Evolutionary conservation across 495 filamentous ascomycete species (phyloP), one percentile per base, ranked within the genome.

Genomic region (Penicillium lividum): DNA sequence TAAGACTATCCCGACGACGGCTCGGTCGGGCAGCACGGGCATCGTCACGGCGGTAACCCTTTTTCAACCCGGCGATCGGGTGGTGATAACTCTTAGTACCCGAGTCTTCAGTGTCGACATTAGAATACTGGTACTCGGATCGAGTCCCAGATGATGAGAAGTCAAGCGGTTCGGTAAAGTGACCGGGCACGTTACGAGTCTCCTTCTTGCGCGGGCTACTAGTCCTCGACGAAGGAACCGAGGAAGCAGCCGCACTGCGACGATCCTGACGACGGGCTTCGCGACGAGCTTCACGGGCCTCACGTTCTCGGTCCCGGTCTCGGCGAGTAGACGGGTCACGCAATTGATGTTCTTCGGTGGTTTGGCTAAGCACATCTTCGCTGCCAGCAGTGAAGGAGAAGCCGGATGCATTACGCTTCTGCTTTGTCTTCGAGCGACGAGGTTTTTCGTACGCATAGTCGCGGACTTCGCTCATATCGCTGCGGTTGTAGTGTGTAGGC

Each of bases 71-170:
- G 0, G 91, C 89, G 61, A 93, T 90, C 1, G 86, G 80, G 70
- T 93, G 90, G 58, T 81, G 83, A 69, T 96, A 96, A 48, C 82
- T 84, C 78, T 90, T 92, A 18, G 91, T 94, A 25, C 91, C 91
- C 11, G 82, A 69, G 56, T 83, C 82, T 51, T 83, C 82, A 7
- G 82, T 79, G 7, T 76, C 81, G 8, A 77, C 76, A 36, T 73
- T 77, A n/a, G 73, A 77, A 46, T 77, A 72, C 73, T 81, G 74
- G 65, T 73, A 73, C 58, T 80, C 68, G 38, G 78, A 80, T 18
- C 75, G 69, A 30, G 76, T 66, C 28, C 71, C 68, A 0, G 70
- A 75, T 60, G 74, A 80, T 56, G 63, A 79, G 51, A 82, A 75
- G 57, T 80, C 79, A 15, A 83, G 56, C 1, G 80, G 78, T 60